Evolutionary conservation across 805 yeast genomes (phyloP).

Genomic region (Candida nitratophila): DNA sequence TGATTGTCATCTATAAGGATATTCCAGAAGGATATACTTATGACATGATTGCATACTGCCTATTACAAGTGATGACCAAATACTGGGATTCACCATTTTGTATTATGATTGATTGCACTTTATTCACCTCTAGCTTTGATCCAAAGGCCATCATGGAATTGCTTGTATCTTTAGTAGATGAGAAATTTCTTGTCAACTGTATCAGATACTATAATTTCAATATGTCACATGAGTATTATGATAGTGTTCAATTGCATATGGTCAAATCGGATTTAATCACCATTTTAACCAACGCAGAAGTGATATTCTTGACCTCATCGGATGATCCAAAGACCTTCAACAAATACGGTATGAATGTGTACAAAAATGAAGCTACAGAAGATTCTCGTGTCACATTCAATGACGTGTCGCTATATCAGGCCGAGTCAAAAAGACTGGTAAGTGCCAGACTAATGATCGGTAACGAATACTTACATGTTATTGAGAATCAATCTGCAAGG

Average conservation of each 20-base stretch:
- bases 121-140: constrained; percentile 25
- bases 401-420: constrained; percentile 47
- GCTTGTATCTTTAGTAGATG: constrained; percentile 35
- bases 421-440: constrained; percentile 38
- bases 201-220: constrained; percentile 45
- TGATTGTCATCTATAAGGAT: constrained; percentile 43
- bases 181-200: constrained; percentile 45
- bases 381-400: constrained; percentile 47
- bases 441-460: constrained; percentile 67
- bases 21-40: constrained; percentile 32
- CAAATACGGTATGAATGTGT: constrained; percentile 36
- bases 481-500: constrained; percentile 36
- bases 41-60: constrained; percentile 49
- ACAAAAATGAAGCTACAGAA: constrained; percentile 32
- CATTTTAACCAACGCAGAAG: constrained; percentile 6
- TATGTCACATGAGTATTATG: constrained; percentile 28
- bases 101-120: constrained; percentile 64
- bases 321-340: constrained; percentile 38
- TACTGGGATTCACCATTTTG: constrained; percentile 66
- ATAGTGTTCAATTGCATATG: neutral
- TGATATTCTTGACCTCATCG: constrained; percentile 35
- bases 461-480: constrained; percentile 55
- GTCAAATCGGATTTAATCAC: constrained; percentile 5
- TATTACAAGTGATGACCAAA: constrained; percentile 59
- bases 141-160: constrained; percentile 8